Conservation (phyloP, 495 filamentous ascomycete genomes). For the Sordaria brevicollis region DNA sequence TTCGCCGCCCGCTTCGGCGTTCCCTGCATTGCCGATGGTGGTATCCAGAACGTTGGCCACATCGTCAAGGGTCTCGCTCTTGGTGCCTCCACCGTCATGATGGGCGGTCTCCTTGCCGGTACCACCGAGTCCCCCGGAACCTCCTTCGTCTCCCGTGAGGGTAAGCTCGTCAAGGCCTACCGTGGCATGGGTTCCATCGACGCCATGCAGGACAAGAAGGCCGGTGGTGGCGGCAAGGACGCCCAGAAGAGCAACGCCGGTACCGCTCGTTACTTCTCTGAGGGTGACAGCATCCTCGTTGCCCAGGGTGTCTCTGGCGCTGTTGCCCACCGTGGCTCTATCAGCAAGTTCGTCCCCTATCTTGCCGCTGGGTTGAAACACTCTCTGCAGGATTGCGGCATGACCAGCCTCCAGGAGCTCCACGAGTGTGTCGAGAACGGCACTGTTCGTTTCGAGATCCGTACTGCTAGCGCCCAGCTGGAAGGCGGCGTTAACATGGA, state of each 20-base stretch:
- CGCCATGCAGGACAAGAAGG: slow-evolving; percentile 98
- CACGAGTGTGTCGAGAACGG: slow-evolving; percentile 68
- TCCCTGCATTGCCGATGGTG: slow-evolving; percentile 95
- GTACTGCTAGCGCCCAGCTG: slow-evolving; percentile 85
- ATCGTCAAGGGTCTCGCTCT: slow-evolving; percentile 96
- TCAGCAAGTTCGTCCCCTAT: slow-evolving; percentile 93
- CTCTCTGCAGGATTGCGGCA: slow-evolving; percentile 90
- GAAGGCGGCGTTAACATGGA: slow-evolving; percentile 97
- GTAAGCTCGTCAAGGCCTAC: slow-evolving; percentile 97
- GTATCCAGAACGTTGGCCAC: slow-evolving; percentile 96
- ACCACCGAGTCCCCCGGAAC: slow-evolving; percentile 96
- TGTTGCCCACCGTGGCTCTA: slow-evolving; percentile 54
- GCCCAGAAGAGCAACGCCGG: slow-evolving; percentile 87
- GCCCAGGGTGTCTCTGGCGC: slow-evolving; percentile 87
- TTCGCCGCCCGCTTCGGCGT: slow-evolving; percentile 94
- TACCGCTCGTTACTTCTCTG: slow-evolving; percentile 96
- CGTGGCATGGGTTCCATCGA: slow-evolving; percentile 98
- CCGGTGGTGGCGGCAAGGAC: slow-evolving; percentile 53
- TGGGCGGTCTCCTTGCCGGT: slow-evolving; percentile 94
- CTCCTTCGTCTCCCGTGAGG: slow-evolving; percentile 89
- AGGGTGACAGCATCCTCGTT: slow-evolving; percentile 87
- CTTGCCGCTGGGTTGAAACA: slow-evolving; percentile 92
- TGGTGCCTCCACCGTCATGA: slow-evolving; percentile 95
- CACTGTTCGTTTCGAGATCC: slow-evolving; percentile 80
- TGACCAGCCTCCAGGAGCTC: slow-evolving; percentile 63